Base-by-base conservation (phyloP, 2,329 filamentous ascomycete genomes). In the Fusarium ambrosium region DNA sequence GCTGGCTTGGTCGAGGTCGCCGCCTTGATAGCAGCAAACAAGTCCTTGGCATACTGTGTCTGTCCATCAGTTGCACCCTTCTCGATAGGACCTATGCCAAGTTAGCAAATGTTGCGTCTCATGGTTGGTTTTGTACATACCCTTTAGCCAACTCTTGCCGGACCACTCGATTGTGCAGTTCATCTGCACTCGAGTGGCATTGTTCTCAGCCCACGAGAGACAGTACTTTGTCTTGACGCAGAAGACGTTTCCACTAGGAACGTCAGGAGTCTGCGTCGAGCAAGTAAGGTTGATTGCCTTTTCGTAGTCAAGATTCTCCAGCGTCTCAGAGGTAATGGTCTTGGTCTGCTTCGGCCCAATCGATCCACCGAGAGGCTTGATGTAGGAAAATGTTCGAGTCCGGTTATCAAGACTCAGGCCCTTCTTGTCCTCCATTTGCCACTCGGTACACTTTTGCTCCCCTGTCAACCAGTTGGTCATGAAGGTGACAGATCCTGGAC, bases 91-190 rank as follows among this genome's bases (percentile, higher is more conserved):
- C 94, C 95, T 98, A 75, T 39, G 51, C 62, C 60, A 22, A 37
- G 68, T 87, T 73, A 86, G 82, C 60, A 69, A 59, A 27, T 13
- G 20, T 32, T 29, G 13, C 43, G 27, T 16, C n/a, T 53, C 22
- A 13, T 24, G 43, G 13, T 43, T 55, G 37, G 11, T 0, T 59
- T 32, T 55, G n/a, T 7, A 80, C 87, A 81, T 86, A 97, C 95
- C 94, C 86, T 97, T 98, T 55, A 99, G 86, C 97, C 97, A 99
- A 86, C 95, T 98, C 88, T 98, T 99, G 78, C 95, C 95, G 4
- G 93, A 92, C 97, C 97, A 99, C 80, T 99, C 97, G 51, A 98
- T 94, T 3, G 92, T 93, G 82, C 95, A 98, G 76, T 93, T 98
- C 85, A 96, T 93, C 71, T 97, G 91, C 34, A 99, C 85, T 32